phyloP scores from a whole-genome alignment of 1,284 basidiomycete genomes.

The Hypsizygus ulmarius region DNA sequence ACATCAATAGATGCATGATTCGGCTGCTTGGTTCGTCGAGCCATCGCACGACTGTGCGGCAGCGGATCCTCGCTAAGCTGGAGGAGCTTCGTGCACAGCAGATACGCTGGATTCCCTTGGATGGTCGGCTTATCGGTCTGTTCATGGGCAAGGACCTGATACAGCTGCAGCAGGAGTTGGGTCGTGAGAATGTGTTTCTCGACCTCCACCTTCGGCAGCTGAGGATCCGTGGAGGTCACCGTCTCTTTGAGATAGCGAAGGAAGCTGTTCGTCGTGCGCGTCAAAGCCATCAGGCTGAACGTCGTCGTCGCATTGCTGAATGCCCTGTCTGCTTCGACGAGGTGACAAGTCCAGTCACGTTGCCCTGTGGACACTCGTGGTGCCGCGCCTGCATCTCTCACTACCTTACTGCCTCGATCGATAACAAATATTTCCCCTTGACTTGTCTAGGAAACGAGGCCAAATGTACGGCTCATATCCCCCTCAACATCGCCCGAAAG shows the following conservation, averaged over 20 bases:
- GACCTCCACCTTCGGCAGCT: slow-evolving; percentile 33
- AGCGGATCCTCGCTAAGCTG: slow-evolving; percentile 46
- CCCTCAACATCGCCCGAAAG: slow-evolving; percentile 46
- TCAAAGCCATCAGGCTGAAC: slow-evolving; percentile 14
- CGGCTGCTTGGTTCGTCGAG: slow-evolving; percentile 48
- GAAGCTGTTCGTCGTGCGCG: slow-evolving; percentile 22
- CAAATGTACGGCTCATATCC: slow-evolving; percentile 50
- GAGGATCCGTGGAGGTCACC: slow-evolving; percentile 34
- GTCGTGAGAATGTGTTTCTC: slow-evolving; percentile 38
- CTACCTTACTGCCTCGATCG: slow-evolving; percentile 55
- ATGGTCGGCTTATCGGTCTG: slow-evolving; percentile 40
- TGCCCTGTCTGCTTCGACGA: slow-evolving; percentile 65
- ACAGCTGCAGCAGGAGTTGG: slow-evolving; percentile 31
- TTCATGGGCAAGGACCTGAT: slow-evolving; percentile 43
- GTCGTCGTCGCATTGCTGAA: slow-evolving; percentile 21
- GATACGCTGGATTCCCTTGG: slow-evolving; percentile 42
- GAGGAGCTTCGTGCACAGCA: slow-evolving; percentile 38
- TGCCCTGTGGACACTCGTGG: slow-evolving; percentile 63
- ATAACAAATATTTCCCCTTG: slow-evolving; percentile 63
- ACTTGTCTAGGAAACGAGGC: slow-evolving; percentile 62
- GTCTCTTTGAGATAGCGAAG: slow-evolving; percentile 17
- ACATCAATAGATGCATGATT: slow-evolving; percentile 42
- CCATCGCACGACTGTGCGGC: slow-evolving; percentile 37
- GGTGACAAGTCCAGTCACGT: slow-evolving; percentile 45
- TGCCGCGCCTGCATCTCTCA: slow-evolving; percentile 57